These are phyloP conservation scores for Xylaria sp. DNA, from an alignment of 2,329 filamentous ascomycete genomes.

Conservation along the genomic window DNA sequence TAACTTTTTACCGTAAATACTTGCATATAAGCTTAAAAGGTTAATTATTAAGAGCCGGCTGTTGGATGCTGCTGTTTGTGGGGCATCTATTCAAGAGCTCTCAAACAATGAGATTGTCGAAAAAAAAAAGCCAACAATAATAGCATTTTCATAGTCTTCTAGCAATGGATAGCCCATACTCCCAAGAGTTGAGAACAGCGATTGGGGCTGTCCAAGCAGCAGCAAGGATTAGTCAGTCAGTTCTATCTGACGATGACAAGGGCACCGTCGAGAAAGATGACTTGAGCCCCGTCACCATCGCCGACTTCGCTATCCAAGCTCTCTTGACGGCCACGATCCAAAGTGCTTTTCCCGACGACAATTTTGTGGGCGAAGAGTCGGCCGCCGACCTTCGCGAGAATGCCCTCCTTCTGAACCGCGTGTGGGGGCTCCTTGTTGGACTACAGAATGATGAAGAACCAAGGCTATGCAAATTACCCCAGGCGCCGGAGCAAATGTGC, in stretches of 20 bases:
- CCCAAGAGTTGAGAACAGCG: slow-evolving; percentile 44
- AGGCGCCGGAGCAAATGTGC: slow-evolving; percentile 58
- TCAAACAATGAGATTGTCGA: not conserved
- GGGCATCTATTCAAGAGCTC: not conserved
- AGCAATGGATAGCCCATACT: slow-evolving; percentile 47
- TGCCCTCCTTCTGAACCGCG: slow-evolving; percentile 55
- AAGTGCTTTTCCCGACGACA: slow-evolving; percentile 60
- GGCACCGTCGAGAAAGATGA: slow-evolving; percentile 64
- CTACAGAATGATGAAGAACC: slow-evolving; percentile 44
- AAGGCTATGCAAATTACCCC: slow-evolving; percentile 49
- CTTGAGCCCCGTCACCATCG: slow-evolving; percentile 66
- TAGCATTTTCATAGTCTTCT: not conserved
- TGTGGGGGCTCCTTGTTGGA: slow-evolving; percentile 58
- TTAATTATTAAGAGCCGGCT: not conserved
- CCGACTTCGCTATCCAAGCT: slow-evolving; percentile 68
- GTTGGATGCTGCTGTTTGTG: slow-evolving; percentile 11
- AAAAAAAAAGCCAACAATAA: not conserved
- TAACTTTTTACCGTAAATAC: not conserved
- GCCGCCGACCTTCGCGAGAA: slow-evolving; percentile 58
- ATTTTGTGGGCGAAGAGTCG: slow-evolving; percentile 66
- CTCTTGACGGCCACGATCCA: slow-evolving; percentile 62
- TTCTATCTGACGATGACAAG: slow-evolving; percentile 60
- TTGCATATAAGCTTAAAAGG: not conserved
- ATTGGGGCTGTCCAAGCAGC: slow-evolving; percentile 52
- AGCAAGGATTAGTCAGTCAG: slow-evolving; percentile 60